Base-by-base conservation (phyloP, 768 basidiomycete species). In the Podaxis sp. region DNA sequence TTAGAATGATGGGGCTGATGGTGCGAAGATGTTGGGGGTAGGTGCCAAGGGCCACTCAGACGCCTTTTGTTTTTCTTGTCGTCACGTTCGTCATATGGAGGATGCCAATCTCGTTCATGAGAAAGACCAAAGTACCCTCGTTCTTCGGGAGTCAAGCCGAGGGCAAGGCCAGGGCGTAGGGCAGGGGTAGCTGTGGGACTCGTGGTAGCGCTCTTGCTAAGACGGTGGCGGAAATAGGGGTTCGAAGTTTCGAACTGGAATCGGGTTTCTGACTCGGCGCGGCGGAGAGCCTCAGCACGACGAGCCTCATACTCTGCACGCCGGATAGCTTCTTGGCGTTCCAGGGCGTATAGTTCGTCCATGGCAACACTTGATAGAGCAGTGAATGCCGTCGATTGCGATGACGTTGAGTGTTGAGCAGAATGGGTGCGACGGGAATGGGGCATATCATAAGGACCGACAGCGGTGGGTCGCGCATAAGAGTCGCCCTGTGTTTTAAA, bases 261-360 rank as follows among this genome's bases (percentile, higher is more conserved):
- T 56, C 87, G 83, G 49, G 85, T 77, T 69, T 91, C 86, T 70
- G 84, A 87, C 73, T 95, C 92, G 12, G 93, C 93, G 36, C 93
- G 81, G 33, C 80, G 78, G 39, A 83, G 69, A 12, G 83, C 84
- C 59, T 89, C 89, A 17, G 90, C 87, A 70, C 88, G 90, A 9
- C 85, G 80, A 9, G 87, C 83, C 72, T 95, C 92, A 75, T 89
- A 96, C 71, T 94, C 90, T n/a, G 92, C 93, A 39, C 94, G 82
- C 19, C 94, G 82, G 36, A 87, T 74, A 2, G 93, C 89, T 73
- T 97, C 96, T 64, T 88, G 84, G 42, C 88, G 88, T 72, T 99
- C 96, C 33, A 99, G 87, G 67, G 89, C 87, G 69, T 92, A 89
- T 7, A 99, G 83, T 71, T 97, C 93, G 63, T 93, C 93, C 76